phyloP scores from a whole-genome alignment of 2,329 filamentous ascomycete genomes.

The Hymenoscyphus fructigenus region DNA sequence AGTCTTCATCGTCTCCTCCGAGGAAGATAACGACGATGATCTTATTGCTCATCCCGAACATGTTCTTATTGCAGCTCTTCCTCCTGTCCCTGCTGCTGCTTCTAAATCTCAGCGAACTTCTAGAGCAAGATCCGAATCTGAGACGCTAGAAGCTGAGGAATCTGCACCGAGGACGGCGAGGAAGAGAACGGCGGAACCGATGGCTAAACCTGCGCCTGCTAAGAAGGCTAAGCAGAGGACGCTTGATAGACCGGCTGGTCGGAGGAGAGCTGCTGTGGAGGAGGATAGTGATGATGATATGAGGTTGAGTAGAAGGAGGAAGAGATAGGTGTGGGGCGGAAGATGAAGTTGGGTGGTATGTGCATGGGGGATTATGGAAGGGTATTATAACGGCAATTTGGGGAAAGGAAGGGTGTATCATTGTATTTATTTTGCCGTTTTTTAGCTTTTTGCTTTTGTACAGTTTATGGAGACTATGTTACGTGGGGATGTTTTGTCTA shows the following conservation, averaged over 20 bases:
- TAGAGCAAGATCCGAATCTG: background rate
- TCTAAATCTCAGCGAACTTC: background rate
- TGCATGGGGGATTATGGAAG: background rate
- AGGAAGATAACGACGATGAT: background rate
- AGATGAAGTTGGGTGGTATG: too few relatives aligned
- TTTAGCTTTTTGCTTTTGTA: background rate
- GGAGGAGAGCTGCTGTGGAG: slow-evolving; percentile 26
- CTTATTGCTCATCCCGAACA: background rate
- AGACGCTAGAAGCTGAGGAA: background rate
- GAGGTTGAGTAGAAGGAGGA: slow-evolving; percentile 32
- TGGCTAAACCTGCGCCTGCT: slow-evolving; percentile 25
- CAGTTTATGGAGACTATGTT: too few relatives aligned
- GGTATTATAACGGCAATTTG: background rate
- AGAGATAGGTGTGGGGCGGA: background rate
- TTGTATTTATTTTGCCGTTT: background rate
- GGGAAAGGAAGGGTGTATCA: background rate
- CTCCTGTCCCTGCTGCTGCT: background rate
- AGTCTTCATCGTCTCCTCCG: background rate
- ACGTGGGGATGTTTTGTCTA: too few relatives aligned
- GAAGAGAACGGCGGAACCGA: slow-evolving; percentile 29
- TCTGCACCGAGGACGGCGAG: slow-evolving; percentile 8
- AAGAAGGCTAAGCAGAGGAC: slow-evolving; percentile 30
- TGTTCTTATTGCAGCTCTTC: background rate
- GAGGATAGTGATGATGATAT: slow-evolving; percentile 34
- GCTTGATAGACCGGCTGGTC: slow-evolving; percentile 3